phyloP scores from a whole-genome alignment of 345 rosid species.

The Theobroma cacao region DNA sequence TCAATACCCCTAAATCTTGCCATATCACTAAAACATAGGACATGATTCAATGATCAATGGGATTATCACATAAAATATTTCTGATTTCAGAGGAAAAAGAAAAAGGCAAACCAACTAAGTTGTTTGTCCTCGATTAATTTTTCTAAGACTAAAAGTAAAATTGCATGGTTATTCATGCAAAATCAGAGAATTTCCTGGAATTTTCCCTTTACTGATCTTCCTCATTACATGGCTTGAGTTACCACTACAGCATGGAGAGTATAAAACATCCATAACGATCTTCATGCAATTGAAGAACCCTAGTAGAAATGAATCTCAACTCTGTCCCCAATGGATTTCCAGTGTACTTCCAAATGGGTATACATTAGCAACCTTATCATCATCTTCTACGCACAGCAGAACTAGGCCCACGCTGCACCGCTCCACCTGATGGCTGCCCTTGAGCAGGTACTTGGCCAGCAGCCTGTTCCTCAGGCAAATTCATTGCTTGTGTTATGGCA shows the following conservation, averaged over 20 bases:
- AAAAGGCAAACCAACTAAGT: not conserved
- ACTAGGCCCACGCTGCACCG: conserved; percentile 39
- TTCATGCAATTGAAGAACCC: conserved; percentile 4
- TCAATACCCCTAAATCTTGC: not conserved
- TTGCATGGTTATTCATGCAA: not conserved
- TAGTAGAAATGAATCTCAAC: not conserved
- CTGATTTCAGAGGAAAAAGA: not conserved
- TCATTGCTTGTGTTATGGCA: conserved; percentile 91
- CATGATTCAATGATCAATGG: not conserved
- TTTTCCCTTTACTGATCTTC: not conserved
- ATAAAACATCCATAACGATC: not conserved
- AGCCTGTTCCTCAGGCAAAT: conserved; percentile 74
- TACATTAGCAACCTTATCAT: conserved; percentile 11
- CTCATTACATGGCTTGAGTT: not conserved
- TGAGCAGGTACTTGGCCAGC: conserved; percentile 47
- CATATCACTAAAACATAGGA: not conserved
- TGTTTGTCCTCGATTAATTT: not conserved
- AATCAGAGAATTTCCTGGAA: not conserved
- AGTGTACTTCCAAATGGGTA: not conserved
- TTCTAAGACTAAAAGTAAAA: not conserved
- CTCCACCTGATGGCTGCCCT: conserved; percentile 42
- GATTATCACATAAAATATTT: not conserved
- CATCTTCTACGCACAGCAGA: conserved; percentile 64
- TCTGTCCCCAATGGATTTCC: not conserved
- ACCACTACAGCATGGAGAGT: not conserved